phyloP scores from a whole-genome alignment of 352 stramenopile genomes.

The Plasmopara muralis region DNA sequence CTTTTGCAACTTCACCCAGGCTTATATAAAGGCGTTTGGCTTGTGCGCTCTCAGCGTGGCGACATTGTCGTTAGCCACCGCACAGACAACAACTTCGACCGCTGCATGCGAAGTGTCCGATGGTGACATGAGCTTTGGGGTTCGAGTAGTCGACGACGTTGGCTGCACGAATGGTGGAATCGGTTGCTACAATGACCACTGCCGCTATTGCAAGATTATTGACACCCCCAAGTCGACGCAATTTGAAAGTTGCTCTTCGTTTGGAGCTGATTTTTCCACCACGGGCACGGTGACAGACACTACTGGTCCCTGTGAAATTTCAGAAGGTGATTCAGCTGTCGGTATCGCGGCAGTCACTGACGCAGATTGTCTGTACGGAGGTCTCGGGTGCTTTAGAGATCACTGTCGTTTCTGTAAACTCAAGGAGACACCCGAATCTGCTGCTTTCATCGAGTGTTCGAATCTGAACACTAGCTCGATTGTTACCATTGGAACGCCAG shows the following conservation, averaged over 20 bases:
- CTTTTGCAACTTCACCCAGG: constrained; percentile 13
- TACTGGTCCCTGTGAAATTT: constrained; percentile 18
- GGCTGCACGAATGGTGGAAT: constrained; percentile 25
- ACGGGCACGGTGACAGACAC: constrained; percentile 12
- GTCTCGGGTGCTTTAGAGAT: constrained; percentile 33
- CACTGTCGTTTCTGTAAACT: constrained; percentile 39
- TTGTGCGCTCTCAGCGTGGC: constrained; percentile 11
- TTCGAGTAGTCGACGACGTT: constrained; percentile 24
- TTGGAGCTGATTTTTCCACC: constrained; percentile 20
- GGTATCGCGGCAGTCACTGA: constrained; percentile 28
- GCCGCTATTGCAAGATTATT: constrained; percentile 33
- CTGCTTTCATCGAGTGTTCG: constrained; percentile 13
- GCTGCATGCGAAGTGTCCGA: constrained; percentile 15
- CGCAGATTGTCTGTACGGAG: constrained; percentile 24
- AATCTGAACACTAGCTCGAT: constrained; percentile 12
- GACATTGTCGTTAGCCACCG: constrained; percentile 7
- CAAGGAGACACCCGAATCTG: constrained; percentile 25
- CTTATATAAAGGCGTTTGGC: constrained; percentile 15
- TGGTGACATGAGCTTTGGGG: constrained; percentile 22
- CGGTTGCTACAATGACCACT: constrained; percentile 30
- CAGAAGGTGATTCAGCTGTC: constrained; percentile 18
- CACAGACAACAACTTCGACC: constrained; percentile 1
- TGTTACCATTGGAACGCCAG: constrained; percentile 6
- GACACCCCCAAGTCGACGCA: constrained; percentile 29
- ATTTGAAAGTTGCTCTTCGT: constrained; percentile 26